Conservation (phyloP, 73 alveolate species). For the Tetrahymena elliotti region DNA sequence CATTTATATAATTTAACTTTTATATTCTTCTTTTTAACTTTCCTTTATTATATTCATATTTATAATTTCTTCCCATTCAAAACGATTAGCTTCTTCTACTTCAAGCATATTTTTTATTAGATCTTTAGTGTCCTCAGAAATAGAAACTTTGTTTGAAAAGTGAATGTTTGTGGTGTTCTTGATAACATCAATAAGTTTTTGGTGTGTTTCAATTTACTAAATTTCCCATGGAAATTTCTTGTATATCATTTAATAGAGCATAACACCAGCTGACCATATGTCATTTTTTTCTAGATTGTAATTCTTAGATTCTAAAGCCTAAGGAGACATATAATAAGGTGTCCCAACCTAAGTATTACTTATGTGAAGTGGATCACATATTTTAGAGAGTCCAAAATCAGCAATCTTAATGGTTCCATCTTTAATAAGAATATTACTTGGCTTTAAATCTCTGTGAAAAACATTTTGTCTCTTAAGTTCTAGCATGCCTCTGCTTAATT, state of each 20-base stretch:
- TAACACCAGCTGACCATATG: conserved; percentile 6
- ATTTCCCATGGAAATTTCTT: neutral
- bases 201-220: neutral
- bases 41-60: neutral
- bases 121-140: neutral
- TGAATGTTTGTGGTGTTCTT: neutral
- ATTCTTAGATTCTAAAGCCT: neutral
- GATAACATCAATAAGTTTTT: neutral
- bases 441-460: conserved; percentile 6
- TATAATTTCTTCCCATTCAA: neutral
- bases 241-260: neutral
- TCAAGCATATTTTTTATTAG: neutral
- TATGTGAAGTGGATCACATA: neutral
- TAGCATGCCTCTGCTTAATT: neutral
- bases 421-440: neutral
- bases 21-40: neutral
- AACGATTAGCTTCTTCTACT: neutral
- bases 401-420: neutral
- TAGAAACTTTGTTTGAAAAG: neutral
- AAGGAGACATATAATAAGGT: neutral
- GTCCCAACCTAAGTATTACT: neutral
- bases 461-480: neutral
- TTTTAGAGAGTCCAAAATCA: neutral
- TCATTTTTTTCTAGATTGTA: conserved; percentile 15
- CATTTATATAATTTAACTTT: neutral